Percentiles rank a stretch among this genome's conserved stretches.
Conservation (phyloP, 257 asterid genomes). For the Henckelia pumila region DNA sequence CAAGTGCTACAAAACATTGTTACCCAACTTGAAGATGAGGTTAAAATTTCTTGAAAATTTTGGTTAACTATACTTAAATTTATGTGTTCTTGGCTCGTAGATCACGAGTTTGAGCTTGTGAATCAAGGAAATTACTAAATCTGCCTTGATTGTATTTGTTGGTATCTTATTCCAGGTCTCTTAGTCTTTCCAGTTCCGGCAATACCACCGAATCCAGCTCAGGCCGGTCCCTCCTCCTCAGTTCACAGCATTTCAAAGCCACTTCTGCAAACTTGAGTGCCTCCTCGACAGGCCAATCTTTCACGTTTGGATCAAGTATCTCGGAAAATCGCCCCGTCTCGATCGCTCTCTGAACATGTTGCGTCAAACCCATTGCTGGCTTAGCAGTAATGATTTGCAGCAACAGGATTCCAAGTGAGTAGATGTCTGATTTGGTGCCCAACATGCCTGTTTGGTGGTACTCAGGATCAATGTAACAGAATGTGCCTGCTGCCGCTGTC, state of each 20-base stretch:
- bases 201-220: constrained; percentile 12
- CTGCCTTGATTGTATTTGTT: too few relatives aligned
- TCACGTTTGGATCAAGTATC: constrained; percentile 18
- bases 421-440: constrained; percentile 28
- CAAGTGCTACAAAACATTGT: too few relatives aligned
- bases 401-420: constrained; percentile 28
- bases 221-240: constrained; percentile 22
- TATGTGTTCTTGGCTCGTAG: too few relatives aligned
- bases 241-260: constrained; percentile 21
- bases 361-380: constrained; percentile 27
- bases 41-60: too few relatives aligned
- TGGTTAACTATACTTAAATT: too few relatives aligned
- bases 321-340: not conserved
- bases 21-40: too few relatives aligned
- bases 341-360: constrained; percentile 3
- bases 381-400: constrained; percentile 30
- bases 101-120: too few relatives aligned
- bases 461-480: constrained; percentile 32
- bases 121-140: too few relatives aligned
- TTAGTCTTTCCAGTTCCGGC: constrained; percentile 12
- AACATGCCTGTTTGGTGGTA: constrained; percentile 32
- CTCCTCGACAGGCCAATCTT: constrained; percentile 22
- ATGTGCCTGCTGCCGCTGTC: constrained; percentile 31
- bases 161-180: constrained; percentile 4
- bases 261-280: constrained; percentile 12